Conservation (phyloP, 2,329 filamentous ascomycete species). For the Beauveria sp. region DNA sequence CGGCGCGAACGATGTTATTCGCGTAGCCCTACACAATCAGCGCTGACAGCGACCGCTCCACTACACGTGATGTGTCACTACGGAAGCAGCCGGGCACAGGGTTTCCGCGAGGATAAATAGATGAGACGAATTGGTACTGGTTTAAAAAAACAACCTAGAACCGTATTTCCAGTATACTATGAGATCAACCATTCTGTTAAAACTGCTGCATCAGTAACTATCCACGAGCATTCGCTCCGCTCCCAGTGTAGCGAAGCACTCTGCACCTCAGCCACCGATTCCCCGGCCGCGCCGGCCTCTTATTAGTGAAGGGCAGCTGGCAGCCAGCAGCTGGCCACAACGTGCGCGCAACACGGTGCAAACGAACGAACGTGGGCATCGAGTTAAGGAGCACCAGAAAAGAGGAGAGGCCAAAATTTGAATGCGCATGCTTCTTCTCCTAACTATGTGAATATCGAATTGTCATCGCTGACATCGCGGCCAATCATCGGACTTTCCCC, state of each 20-base stretch:
- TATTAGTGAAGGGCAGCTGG: not conserved
- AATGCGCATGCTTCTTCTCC: not conserved
- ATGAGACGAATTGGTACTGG: not conserved
- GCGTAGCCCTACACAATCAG: slow-evolving; percentile 5
- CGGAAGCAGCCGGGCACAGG: not conserved
- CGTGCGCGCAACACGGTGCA: slow-evolving; percentile 3
- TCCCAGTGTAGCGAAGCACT: not conserved
- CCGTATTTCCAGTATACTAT: not conserved
- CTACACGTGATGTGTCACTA: slow-evolving; percentile 8
- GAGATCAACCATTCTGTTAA: too few relatives aligned
- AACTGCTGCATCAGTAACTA: too few relatives aligned
- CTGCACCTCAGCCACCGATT: not conserved
- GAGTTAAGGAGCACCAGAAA: not conserved
- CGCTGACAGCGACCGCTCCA: not conserved
- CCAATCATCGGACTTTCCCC: not conserved
- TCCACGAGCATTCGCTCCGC: not conserved
- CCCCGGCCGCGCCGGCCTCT: too few relatives aligned
- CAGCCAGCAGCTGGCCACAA: not conserved
- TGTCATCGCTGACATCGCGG: not conserved
- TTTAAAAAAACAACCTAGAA: not conserved
- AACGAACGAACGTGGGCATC: not conserved
- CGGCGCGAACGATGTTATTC: not conserved
- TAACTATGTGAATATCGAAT: too few relatives aligned
- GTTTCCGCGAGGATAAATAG: not conserved
- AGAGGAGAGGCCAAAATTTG: not conserved